phyloP scores from a whole-genome alignment of 805 yeast species.

The Candida khao-thaluensis region DNA sequence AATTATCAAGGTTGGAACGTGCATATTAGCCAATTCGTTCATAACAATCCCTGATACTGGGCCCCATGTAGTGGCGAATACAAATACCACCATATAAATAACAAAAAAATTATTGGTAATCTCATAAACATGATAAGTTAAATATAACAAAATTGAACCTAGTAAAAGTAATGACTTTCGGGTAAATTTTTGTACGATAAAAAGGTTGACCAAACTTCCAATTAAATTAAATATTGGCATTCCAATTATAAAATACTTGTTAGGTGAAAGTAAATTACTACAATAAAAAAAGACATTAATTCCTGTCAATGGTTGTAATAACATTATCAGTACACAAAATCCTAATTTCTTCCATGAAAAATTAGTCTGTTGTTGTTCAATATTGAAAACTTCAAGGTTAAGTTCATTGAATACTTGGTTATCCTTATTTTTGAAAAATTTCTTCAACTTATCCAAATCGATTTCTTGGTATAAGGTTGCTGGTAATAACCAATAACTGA shows the following conservation, averaged over 20 bases:
- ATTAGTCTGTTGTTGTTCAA: background rate
- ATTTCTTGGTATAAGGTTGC: conserved; percentile 10
- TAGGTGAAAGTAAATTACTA: conserved; percentile 17
- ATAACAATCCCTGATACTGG: conserved; percentile 28
- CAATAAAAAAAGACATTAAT: conserved; percentile 34
- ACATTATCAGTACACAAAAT: conserved; percentile 24
- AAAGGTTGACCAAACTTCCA: conserved; percentile 11
- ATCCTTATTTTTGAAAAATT: conserved; percentile 6
- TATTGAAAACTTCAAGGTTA: background rate
- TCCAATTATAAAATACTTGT: conserved; percentile 6
- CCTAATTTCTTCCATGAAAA: conserved; percentile 14
- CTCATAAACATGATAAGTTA: conserved; percentile 3
- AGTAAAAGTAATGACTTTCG: conserved; percentile 8
- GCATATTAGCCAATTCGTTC: conserved; percentile 24
- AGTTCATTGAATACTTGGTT: background rate
- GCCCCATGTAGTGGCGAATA: conserved; percentile 29
- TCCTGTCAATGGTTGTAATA: conserved; percentile 36
- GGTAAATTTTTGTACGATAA: conserved; percentile 5
- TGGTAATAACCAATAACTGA: conserved; percentile 10
- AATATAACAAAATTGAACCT: conserved; percentile 9
- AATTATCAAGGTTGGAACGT: conserved; percentile 16
- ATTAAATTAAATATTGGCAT: conserved; percentile 11
- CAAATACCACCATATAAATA: conserved; percentile 8
- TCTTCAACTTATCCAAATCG: background rate
- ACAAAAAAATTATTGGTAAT: background rate